These are phyloP conservation scores for Phytopythium kandeliae DNA, from an alignment of 352 stramenopile species.

Conservation along the genomic window DNA sequence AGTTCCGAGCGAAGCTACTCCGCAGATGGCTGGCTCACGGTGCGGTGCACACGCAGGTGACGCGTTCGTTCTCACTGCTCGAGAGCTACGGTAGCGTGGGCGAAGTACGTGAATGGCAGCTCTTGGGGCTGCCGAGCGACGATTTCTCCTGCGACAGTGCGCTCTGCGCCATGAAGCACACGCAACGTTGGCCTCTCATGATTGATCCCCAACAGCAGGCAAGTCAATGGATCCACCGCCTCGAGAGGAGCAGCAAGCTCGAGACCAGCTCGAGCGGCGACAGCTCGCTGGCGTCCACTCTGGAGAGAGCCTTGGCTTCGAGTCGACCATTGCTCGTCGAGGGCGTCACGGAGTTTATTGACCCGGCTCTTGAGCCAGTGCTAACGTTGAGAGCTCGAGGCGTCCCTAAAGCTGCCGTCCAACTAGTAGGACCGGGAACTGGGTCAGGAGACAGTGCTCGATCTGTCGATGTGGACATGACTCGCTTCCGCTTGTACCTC, in stretches of 20 bases:
- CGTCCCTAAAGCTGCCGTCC: neutral
- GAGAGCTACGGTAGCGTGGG: conserved; percentile 75
- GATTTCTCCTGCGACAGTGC: conserved; percentile 87
- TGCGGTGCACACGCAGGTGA: conserved; percentile 18
- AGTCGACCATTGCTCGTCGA: conserved; percentile 55
- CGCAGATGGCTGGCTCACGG: conserved; percentile 17
- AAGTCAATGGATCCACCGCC: conserved; percentile 88
- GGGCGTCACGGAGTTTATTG: conserved; percentile 42
- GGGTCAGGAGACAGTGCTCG: neutral
- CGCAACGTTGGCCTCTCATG: conserved; percentile 88
- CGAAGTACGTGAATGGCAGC: conserved; percentile 84
- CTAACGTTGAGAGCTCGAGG: conserved; percentile 17
- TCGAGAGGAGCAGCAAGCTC: conserved; percentile 62
- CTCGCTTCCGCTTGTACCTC: conserved; percentile 86
- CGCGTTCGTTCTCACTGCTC: conserved; percentile 46
- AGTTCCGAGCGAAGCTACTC: conserved; percentile 31
- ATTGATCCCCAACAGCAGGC: conserved; percentile 94
- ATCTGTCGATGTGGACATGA: conserved; percentile 54
- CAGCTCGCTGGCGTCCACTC: conserved; percentile 23
- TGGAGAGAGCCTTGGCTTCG: conserved; percentile 30
- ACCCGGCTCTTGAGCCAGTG: conserved; percentile 53
- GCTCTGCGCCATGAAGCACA: conserved; percentile 82
- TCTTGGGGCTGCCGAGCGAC: conserved; percentile 87
- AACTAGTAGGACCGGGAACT: conserved; percentile 38
- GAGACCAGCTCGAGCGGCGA: conserved; percentile 70